Evolutionary conservation across 2,329 filamentous ascomycete genomes (phyloP).

Genomic region (Ophiostoma tasmaniense): DNA sequence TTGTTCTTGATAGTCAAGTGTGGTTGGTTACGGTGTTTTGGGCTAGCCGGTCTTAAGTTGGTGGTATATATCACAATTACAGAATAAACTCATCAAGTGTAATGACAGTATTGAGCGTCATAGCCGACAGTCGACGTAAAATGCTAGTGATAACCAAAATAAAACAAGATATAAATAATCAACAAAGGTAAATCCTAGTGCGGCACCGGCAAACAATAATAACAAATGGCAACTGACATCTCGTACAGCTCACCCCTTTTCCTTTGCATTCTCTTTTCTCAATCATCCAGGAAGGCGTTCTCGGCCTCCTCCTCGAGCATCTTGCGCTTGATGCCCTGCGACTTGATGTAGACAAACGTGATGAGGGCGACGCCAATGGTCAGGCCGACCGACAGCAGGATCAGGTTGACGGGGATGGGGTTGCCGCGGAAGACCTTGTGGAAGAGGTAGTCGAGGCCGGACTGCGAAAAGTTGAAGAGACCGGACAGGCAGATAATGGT

Average conservation of each 20-base stretch:
- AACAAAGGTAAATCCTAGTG: neutral
- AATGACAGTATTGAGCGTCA: neutral
- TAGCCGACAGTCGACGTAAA: neutral
- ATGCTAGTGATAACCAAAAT: neutral
- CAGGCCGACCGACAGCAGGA: conserved; percentile 54
- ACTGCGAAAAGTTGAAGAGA: conserved; percentile 75
- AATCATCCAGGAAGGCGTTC: conserved; percentile 21
- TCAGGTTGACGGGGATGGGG: conserved; percentile 68
- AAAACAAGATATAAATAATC: neutral
- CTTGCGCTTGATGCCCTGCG: conserved; percentile 30
- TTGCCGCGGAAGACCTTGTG: conserved; percentile 63
- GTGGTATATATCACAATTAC: neutral
- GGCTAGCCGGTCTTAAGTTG: too few relatives aligned
- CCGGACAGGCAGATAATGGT: conserved; percentile 81
- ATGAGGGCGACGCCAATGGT: conserved; percentile 59
- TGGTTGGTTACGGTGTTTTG: neutral
- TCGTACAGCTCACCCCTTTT: neutral
- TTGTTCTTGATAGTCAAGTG: too few relatives aligned
- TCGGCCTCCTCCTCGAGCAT: conserved; percentile 28
- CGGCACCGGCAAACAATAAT: neutral
- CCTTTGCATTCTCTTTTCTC: neutral
- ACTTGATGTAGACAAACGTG: conserved; percentile 48
- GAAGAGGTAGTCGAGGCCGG: conserved; percentile 68
- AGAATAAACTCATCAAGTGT: neutral
- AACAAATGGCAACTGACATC: neutral